Conservation (phyloP, 2,329 filamentous ascomycete genomes). For the Bisporella sp. region DNA sequence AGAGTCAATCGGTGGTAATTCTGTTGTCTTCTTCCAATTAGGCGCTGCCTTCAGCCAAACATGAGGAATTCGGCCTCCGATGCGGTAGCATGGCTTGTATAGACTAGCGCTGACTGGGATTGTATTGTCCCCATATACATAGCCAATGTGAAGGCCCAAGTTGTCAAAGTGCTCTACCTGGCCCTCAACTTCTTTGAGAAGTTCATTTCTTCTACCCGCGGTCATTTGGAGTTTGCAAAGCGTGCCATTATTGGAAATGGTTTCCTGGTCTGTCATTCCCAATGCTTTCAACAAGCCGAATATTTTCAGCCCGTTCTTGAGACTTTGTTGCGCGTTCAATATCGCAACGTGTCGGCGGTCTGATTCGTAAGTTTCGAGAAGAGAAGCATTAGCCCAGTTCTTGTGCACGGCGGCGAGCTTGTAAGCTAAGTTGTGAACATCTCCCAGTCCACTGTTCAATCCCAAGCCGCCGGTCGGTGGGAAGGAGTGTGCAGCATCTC, state of each 20-base stretch:
- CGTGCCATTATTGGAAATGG: neutral
- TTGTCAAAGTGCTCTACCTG: slow-evolving; percentile 38
- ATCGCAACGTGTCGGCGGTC: slow-evolving; percentile 43
- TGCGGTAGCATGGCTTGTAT: slow-evolving; percentile 30
- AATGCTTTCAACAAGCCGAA: slow-evolving; percentile 34
- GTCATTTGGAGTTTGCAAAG: too few species aligned
- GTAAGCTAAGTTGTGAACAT: slow-evolving; percentile 50
- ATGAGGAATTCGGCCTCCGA: slow-evolving; percentile 35
- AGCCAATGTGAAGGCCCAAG: slow-evolving; percentile 37
- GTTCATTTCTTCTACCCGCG: neutral
- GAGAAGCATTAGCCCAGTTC: slow-evolving; percentile 29
- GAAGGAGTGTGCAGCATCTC: slow-evolving; percentile 52
- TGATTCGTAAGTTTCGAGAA: slow-evolving; percentile 36
- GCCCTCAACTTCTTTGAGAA: neutral
- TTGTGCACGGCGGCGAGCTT: slow-evolving; percentile 42
- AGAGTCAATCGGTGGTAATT: too few species aligned
- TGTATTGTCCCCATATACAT: slow-evolving; percentile 31
- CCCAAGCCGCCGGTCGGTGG: slow-evolving; percentile 52
- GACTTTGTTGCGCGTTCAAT: slow-evolving; percentile 34
- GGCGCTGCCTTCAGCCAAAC: slow-evolving; percentile 32
- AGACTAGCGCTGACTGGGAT: slow-evolving; percentile 31
- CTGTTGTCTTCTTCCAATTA: too few species aligned
- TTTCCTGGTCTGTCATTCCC: slow-evolving; percentile 15
- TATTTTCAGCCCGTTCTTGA: slow-evolving; percentile 37
- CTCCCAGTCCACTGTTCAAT: slow-evolving; percentile 51